These are phyloP conservation scores for Cyberlindnera maritima DNA, from an alignment of 805 yeast genomes.

Conservation along the genomic window DNA sequence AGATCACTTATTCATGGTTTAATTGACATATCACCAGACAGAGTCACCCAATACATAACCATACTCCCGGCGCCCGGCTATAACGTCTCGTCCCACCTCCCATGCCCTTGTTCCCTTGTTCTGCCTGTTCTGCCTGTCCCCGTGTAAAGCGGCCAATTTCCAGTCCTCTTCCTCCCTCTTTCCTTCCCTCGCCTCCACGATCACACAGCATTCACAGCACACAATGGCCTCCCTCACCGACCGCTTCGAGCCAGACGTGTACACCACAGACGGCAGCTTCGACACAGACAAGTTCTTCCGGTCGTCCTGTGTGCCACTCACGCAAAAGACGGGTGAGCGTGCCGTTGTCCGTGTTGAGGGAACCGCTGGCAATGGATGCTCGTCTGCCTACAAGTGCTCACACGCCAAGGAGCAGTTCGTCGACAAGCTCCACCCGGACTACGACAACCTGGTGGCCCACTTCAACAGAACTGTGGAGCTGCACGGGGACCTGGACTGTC, in stretches of 20 bases:
- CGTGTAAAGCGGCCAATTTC: too few species aligned
- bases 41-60: too few species aligned
- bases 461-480: constrained; percentile 38
- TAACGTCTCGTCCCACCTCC: too few species aligned
- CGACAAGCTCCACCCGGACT: constrained; percentile 37
- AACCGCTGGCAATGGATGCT: constrained; percentile 33
- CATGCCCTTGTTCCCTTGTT: too few species aligned
- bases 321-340: constrained; percentile 12
- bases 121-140: too few species aligned
- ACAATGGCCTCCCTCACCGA: constrained; percentile 1
- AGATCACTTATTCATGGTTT: too few species aligned
- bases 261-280: constrained; percentile 2
- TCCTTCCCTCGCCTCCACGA: too few species aligned
- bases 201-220: too few species aligned
- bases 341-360: constrained; percentile 29
- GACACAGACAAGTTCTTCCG: constrained; percentile 3
- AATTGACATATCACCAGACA: too few species aligned
- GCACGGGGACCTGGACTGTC: constrained; percentile 22
- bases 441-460: constrained; percentile 40
- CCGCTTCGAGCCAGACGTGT: constrained; percentile 2
- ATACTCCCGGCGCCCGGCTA: too few species aligned
- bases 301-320: constrained; percentile 1
- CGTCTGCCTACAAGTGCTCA: constrained; percentile 46
- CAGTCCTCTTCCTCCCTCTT: too few species aligned
- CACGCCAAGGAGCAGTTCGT: constrained; percentile 33